Evolutionary conservation across 257 asterid genomes (phyloP), one percentile per base, ranked within the genome.

Genomic region (Rehmannia glutinosa): DNA sequence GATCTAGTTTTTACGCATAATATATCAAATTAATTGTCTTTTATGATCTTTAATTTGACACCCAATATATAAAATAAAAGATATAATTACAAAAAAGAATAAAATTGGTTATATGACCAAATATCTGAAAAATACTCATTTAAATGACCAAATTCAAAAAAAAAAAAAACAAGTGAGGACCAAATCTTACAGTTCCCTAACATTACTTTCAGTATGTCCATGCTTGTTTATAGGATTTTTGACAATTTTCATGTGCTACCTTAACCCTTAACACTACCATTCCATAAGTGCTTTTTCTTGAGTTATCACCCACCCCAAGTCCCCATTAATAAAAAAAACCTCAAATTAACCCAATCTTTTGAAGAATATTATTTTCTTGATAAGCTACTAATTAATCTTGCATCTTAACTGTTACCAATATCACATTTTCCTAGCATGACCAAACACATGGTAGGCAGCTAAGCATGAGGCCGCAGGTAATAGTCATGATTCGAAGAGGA

Each of bases 131-230:
- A 5, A 8, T 32, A 32, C 0, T 32, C 38, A 8, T 32, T 8
- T 32, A 32, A 32, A 1, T 32, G 38, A 32, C 38, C 4, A 32
- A 32, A 32, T 32, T 32, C 38, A n/a, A n/a, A n/a, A 32, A 5
- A 32, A 5, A 32, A 32, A 3, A 3, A 32, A 32, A 32, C 8
- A 8, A 3, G 38, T 32, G 38, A 32, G 38, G 24, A 57, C 57
- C n/a, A 57, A 57, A 3, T 32, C 6, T 24, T 68, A 32, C 64
- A 38, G 32, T 57, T 57, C 77, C 73, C 77, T 6, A 73, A 49
- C 50, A 36, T 50, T 23, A 20, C 64, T 66, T 66, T 73, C 42
- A 49, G 64, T n/a, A 38, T 50, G 8, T 38, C 66, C 27, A 28
- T 43, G 73, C 73, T 57, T 57, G 32, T 55, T 39, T 64, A 21